Evolutionary conservation across 73 alveolate genomes (phyloP).

Genomic region (Paramecium caudatum): DNA sequence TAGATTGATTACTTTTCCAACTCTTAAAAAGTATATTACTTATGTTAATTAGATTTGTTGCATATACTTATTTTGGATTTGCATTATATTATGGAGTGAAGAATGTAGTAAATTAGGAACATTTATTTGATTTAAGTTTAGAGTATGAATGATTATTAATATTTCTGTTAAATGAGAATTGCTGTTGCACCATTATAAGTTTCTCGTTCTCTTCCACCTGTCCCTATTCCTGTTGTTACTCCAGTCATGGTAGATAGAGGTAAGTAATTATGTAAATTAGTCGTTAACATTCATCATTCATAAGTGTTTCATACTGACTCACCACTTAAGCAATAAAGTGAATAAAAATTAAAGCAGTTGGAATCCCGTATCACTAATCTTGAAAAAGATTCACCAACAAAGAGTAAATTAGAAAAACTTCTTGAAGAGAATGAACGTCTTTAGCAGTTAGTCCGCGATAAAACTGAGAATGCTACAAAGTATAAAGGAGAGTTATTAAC

Average conservation of each 20-base stretch:
- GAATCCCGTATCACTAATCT: constrained; percentile 42
- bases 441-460: constrained; percentile 11
- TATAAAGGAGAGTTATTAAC: constrained; percentile 64
- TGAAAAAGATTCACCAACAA: constrained; percentile 26
- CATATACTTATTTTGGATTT: background rate
- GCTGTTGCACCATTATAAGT: constrained; percentile 55
- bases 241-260: constrained; percentile 65
- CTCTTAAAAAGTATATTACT: background rate
- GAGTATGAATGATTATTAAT: constrained; percentile 56
- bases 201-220: constrained; percentile 49
- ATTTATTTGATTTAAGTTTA: constrained; percentile 65
- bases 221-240: constrained; percentile 40
- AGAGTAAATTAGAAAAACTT: constrained; percentile 21
- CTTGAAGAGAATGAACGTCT: constrained; percentile 43
- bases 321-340: constrained; percentile 42
- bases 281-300: constrained; percentile 67
- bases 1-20: constrained; percentile 8
- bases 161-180: constrained; percentile 60
- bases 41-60: background rate
- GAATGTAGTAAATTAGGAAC: background rate
- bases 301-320: constrained; percentile 57
- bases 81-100: constrained; percentile 46
- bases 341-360: constrained; percentile 36
- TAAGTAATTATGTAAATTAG: background rate
- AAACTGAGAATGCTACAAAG: constrained; percentile 12